Percentiles rank a stretch among this genome's conserved stretches.
Conservation (phyloP, 2,329 filamentous ascomycete genomes). For the Trichothecium sympodiale region DNA sequence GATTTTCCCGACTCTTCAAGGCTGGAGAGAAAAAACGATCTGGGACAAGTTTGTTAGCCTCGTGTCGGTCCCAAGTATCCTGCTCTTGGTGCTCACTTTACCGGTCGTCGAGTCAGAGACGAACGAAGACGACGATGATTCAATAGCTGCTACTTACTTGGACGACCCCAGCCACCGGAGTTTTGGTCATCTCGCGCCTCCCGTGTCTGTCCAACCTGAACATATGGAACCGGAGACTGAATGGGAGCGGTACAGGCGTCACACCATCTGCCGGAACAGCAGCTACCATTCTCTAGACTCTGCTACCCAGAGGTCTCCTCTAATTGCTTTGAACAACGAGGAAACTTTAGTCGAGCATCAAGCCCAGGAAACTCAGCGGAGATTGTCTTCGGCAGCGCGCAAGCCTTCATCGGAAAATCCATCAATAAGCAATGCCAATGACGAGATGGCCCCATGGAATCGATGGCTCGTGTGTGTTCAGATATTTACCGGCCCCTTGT, state of each 20-base stretch:
- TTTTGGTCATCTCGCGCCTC: constrained; percentile 12
- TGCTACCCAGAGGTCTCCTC: neutral
- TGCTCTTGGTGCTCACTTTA: constrained; percentile 78
- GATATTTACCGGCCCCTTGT: constrained; percentile 76
- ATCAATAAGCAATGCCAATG: constrained; percentile 19
- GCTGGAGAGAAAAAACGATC: constrained; percentile 71
- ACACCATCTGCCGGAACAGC: constrained; percentile 22
- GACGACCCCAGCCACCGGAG: constrained; percentile 4
- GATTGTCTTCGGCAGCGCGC: neutral
- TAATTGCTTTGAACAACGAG: constrained; percentile 11
- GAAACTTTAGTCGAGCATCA: constrained; percentile 8
- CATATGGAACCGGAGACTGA: constrained; percentile 35
- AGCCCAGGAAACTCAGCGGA: constrained; percentile 3
- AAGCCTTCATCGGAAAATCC: constrained; percentile 20
- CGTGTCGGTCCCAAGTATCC: constrained; percentile 79
- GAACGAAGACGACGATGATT: constrained; percentile 27
- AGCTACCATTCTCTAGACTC: constrained; percentile 10
- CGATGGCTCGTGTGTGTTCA: constrained; percentile 83
- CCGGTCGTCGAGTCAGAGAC: constrained; percentile 74
- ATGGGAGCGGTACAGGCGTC: constrained; percentile 47
- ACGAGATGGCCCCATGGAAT: constrained; percentile 59
- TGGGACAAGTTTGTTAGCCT: constrained; percentile 75
- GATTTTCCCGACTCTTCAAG: constrained; percentile 77
- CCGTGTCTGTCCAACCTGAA: constrained; percentile 22
- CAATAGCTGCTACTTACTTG: constrained; percentile 13